A percentile compares a stretch with the other conserved stretches of the same genome.
Conservation (phyloP, 1,284 basidiomycete species). For the Melampsora larici-populina region DNA sequence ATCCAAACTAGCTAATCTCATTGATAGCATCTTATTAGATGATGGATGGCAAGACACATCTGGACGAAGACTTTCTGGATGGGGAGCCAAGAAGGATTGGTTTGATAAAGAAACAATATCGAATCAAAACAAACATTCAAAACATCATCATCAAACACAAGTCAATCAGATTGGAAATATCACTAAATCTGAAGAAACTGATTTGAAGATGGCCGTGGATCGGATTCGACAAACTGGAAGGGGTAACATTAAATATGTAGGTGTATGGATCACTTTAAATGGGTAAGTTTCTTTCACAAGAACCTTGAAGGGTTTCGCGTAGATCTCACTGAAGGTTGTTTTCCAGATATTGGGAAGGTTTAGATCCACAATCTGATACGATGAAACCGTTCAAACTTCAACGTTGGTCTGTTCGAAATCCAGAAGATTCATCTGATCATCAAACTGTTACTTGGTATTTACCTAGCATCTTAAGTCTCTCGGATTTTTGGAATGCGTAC, state of each 20-base stretch:
- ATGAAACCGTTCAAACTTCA: slow-evolving; percentile 16
- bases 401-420: background rate
- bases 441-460: background rate
- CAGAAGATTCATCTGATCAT: background rate
- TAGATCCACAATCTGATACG: slow-evolving; percentile 23
- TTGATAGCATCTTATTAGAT: slow-evolving; percentile 15
- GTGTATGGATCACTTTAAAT: slow-evolving; percentile 27
- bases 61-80: background rate
- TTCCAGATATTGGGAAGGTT: slow-evolving; percentile 22
- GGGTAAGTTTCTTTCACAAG: slow-evolving; percentile 7
- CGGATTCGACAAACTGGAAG: background rate
- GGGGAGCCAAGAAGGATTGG: slow-evolving; percentile 12
- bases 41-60: slow-evolving; percentile 20
- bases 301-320: background rate
- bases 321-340: background rate
- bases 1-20: background rate
- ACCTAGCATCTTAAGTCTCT: background rate
- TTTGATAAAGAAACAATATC: background rate
- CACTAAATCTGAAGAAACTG: background rate
- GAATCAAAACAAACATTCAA: background rate
- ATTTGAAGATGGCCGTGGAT: background rate
- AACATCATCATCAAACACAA: background rate
- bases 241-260: slow-evolving; percentile 14
- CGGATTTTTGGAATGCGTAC: slow-evolving; percentile 14
- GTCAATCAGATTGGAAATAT: background rate